A percentile compares a stretch with the other conserved stretches of the same genome.
These are phyloP conservation scores for Pseudoneurospora amorphoporcata DNA, from an alignment of 495 filamentous ascomycete species.

Conservation along the genomic window DNA sequence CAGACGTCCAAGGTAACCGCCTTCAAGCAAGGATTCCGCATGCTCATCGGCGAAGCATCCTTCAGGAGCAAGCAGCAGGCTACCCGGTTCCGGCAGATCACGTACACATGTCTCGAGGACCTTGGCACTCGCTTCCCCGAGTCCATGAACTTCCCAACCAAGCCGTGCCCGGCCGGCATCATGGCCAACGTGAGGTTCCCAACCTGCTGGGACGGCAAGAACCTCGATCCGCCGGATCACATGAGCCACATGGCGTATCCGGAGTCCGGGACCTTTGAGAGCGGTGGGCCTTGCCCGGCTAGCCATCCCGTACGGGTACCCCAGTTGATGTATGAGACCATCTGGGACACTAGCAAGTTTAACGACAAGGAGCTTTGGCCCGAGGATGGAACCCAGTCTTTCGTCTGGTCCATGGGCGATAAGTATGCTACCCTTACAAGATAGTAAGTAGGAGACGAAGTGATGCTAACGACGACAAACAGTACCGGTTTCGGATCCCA, in stretches of 20 bases:
- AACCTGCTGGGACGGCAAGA: slow-evolving; percentile 17
- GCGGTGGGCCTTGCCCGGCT: slow-evolving; percentile 25
- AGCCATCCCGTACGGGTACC: slow-evolving; percentile 25
- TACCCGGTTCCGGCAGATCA: slow-evolving; percentile 27
- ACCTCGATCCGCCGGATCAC: slow-evolving; percentile 23
- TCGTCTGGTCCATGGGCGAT: slow-evolving; percentile 35
- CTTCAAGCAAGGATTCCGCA: slow-evolving; percentile 35
- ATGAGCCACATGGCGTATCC: slow-evolving; percentile 30
- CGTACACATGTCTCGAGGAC: slow-evolving; percentile 23
- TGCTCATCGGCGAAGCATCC: slow-evolving; percentile 28
- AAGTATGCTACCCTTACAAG: slow-evolving; percentile 2
- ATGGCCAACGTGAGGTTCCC: slow-evolving; percentile 25
- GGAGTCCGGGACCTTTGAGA: slow-evolving; percentile 26
- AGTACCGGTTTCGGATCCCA: slow-evolving; percentile 27
- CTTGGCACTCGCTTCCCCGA: slow-evolving; percentile 16
- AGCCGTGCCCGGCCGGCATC: slow-evolving; percentile 25
- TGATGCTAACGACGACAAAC: not conserved
- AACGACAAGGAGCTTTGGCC: slow-evolving; percentile 34
- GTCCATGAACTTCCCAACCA: slow-evolving; percentile 14
- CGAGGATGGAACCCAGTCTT: slow-evolving; percentile 31
- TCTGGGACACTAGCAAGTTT: slow-evolving; percentile 26
- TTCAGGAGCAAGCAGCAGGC: slow-evolving; percentile 24
- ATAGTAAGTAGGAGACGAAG: not conserved
- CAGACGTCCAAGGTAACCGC: slow-evolving; percentile 33
- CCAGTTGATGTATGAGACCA: slow-evolving; percentile 27